Conservation (phyloP, 305 asterid genomes). For the Solanum hybrid region DNA sequence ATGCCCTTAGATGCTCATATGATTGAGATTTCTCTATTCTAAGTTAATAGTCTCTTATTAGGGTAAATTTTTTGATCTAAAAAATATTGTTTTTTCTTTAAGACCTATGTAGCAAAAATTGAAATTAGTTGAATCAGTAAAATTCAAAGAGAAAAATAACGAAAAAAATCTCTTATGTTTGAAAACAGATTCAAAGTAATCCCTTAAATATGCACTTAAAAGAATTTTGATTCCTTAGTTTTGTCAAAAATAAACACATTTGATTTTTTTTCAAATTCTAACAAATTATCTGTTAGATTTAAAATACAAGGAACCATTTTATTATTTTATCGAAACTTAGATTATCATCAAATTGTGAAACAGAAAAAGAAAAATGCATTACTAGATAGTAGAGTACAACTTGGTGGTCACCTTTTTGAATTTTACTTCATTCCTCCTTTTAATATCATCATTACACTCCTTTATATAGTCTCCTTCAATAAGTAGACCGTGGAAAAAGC, state of each 20-base stretch:
- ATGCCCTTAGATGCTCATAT: neutral
- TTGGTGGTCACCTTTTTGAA: conserved; percentile 8
- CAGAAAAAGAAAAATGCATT: neutral
- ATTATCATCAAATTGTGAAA: neutral
- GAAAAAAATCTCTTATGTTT: neutral
- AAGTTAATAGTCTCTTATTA: neutral
- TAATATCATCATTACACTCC: neutral
- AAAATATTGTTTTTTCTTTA: neutral
- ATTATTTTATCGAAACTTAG: neutral
- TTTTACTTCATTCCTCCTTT: neutral
- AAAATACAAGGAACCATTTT: neutral
- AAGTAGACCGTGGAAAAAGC: neutral
- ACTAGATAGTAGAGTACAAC: neutral
- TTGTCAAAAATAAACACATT: neutral
- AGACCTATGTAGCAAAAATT: neutral
- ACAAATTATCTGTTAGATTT: neutral
- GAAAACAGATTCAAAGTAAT: neutral
- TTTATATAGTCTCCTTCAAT: neutral
- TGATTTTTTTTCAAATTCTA: neutral
- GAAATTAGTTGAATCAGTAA: neutral
- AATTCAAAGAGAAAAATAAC: neutral
- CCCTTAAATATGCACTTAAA: neutral
- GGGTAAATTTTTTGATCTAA: neutral
- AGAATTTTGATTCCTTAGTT: neutral
- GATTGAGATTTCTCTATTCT: neutral